Conservation (phyloP, 495 filamentous ascomycete genomes). For the Aspergillus conjunctus region DNA sequence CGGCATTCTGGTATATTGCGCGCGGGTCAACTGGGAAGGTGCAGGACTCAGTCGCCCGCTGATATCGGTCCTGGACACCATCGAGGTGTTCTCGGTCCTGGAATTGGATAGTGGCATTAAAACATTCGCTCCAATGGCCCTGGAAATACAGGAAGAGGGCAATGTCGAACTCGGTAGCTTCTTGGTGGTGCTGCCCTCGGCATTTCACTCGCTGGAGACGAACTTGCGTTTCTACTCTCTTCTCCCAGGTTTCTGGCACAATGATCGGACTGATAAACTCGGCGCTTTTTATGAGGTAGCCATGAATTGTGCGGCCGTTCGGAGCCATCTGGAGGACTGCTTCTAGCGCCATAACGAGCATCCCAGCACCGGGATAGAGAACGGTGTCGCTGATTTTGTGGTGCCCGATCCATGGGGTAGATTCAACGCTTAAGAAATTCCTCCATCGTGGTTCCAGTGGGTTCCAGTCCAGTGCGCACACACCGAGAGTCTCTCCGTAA, state of each 20-base stretch:
- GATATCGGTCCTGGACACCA: neutral
- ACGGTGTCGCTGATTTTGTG: slow-evolving; percentile 33
- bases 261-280: slow-evolving; percentile 38
- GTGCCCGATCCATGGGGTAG: slow-evolving; percentile 45
- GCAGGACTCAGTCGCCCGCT: slow-evolving; percentile 12
- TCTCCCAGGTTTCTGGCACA: slow-evolving; percentile 26
- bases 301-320: slow-evolving; percentile 23
- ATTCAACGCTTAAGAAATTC: slow-evolving; percentile 30
- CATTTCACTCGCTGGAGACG: slow-evolving; percentile 29
- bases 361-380: slow-evolving; percentile 37
- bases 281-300: slow-evolving; percentile 36
- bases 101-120: slow-evolving; percentile 31
- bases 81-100: neutral
- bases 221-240: slow-evolving; percentile 29
- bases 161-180: slow-evolving; percentile 4
- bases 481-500: slow-evolving; percentile 21
- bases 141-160: neutral
- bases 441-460: slow-evolving; percentile 39
- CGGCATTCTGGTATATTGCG: slow-evolving; percentile 14
- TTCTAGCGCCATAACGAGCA: slow-evolving; percentile 37
- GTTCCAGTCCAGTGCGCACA: slow-evolving; percentile 21
- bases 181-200: slow-evolving; percentile 17
- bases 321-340: slow-evolving; percentile 29
- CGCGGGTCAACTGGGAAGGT: neutral
- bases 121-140: slow-evolving; percentile 32